These are phyloP conservation scores for Penicillium sp. DNA, from an alignment of 2,329 filamentous ascomycete species.

Conservation along the genomic window DNA sequence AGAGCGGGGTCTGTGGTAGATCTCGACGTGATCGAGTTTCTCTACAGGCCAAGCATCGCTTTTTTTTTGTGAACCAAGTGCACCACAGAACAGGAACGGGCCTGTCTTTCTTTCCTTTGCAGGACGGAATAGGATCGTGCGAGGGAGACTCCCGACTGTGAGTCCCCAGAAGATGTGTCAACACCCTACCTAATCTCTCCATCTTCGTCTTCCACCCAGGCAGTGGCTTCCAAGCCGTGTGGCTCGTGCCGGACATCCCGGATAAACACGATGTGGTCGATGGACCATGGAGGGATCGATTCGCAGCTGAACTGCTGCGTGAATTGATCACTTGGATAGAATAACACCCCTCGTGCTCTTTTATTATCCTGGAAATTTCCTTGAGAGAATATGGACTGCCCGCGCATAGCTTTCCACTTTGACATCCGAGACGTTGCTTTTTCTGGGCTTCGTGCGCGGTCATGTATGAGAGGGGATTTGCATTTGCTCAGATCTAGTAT, in stretches of 20 bases:
- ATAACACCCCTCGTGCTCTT: neutral
- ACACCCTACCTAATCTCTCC: conserved; percentile 12
- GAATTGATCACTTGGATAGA: conserved; percentile 5
- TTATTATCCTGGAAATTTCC: conserved; percentile 15
- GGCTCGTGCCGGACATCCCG: conserved; percentile 10
- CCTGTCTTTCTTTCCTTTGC: conserved; percentile 27
- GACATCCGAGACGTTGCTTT: conserved; percentile 14
- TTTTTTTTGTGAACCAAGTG: conserved; percentile 22
- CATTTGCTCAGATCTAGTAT: conserved; percentile 14
- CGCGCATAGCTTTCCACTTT: conserved; percentile 2
- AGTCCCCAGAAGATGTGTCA: conserved; percentile 18
- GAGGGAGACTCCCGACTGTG: conserved; percentile 17
- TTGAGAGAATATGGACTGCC: conserved; percentile 4
- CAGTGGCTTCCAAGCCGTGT: conserved; percentile 20
- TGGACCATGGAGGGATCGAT: conserved; percentile 17
- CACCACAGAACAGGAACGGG: conserved; percentile 23
- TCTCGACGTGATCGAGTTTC: conserved; percentile 21
- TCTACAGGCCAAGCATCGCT: conserved; percentile 18
- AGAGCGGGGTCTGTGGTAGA: conserved; percentile 26
- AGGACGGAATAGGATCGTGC: conserved; percentile 17
- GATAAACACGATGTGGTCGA: conserved; percentile 15
- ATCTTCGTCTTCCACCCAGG: conserved; percentile 11
- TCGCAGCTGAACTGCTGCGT: conserved; percentile 19
- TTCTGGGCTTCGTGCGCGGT: conserved; percentile 2
- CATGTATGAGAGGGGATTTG: conserved; percentile 13